Base-by-base conservation (phyloP, 78 protist species). In the Cavenderia fasciculata region DNA sequence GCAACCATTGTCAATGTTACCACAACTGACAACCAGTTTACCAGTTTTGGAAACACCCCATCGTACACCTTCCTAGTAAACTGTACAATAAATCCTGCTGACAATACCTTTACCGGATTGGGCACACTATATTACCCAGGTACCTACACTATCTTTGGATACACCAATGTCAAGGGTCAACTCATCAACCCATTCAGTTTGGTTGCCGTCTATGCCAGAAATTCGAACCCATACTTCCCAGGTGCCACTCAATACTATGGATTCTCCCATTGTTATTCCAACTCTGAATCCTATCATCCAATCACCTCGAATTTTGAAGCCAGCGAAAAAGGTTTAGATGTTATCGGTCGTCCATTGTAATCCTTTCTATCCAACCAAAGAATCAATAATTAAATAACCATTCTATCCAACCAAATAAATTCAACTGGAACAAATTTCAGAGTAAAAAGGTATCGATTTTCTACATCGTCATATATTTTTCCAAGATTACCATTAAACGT, bases 111-210 rank as follows among this genome's bases (percentile, higher is more conserved):
- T 36, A 57, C 27, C 27, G 63, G 63, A 27, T 5, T 57, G 33
- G 63, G 63, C 6, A 8, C 63, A 2, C 63, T 57, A 4, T 57
- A 57, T 23, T 10, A 57, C 27, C 63, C 63, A 57, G 33, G 33
- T 10, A 25, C 63, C 2, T 25, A 23, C 11, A 57, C 18, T 27
- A 6, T 57, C 34, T 21, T 4, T 57, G 63, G 63, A 57, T 57
- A 57, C 63, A 57, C 63, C 33, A 57, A 29, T 8, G 33, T 57
- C 27, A 57, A 57, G 63, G 63, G 63, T 25, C 63, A 57, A 57
- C 2, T 57, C 63, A 3, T 25, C 63, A 57, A 27, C 27, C 63
- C 2, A 57, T 57, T 27, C 34, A 27, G 27, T 5, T 27, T 57
- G 11, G 10, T 27, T 6, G 34, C n/a, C 8, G 63, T 57, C 63